phyloP scores from a whole-genome alignment of 148 eudicot genomes.

The Spergularia bocconei region DNA sequence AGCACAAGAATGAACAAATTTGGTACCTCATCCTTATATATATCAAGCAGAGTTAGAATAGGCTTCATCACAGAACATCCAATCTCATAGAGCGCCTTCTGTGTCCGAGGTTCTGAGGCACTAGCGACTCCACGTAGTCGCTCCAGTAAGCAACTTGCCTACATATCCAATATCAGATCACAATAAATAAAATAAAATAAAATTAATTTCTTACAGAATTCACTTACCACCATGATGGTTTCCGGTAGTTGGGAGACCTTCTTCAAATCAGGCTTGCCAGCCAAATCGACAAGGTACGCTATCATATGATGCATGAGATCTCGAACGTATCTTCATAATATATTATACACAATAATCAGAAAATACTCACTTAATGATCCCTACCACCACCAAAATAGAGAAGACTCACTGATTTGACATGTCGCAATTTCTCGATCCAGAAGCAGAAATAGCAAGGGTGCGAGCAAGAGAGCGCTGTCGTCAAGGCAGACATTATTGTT shows the following conservation, averaged over 20 bases:
- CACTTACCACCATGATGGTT: constrained; percentile 63
- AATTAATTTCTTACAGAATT: not conserved
- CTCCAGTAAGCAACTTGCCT: constrained; percentile 90
- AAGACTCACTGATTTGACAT: constrained; percentile 70
- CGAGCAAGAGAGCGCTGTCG: constrained; percentile 84
- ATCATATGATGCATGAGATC: constrained; percentile 66
- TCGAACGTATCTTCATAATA: constrained; percentile 57
- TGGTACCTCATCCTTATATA: constrained; percentile 84
- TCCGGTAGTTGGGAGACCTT: constrained; percentile 75
- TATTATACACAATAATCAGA: constrained; percentile 17
- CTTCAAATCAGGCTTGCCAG: constrained; percentile 69
- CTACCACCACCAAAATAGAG: constrained; percentile 1
- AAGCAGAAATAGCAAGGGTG: constrained; percentile 74
- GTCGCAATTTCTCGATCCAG: constrained; percentile 57
- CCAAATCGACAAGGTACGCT: constrained; percentile 59
- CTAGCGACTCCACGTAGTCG: constrained; percentile 94
- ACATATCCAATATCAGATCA: constrained; percentile 15
- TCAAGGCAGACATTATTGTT: not conserved
- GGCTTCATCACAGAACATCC: constrained; percentile 76
- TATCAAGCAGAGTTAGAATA: constrained; percentile 66
- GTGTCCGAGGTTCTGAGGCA: constrained; percentile 91
- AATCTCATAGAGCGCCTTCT: constrained; percentile 85
- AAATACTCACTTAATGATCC: constrained; percentile 15
- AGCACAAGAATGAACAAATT: constrained; percentile 4
- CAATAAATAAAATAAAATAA: not conserved